These are phyloP conservation scores for Paramecium tetraurelia DNA, from an alignment of 73 alveolate species.

Conservation along the genomic window DNA sequence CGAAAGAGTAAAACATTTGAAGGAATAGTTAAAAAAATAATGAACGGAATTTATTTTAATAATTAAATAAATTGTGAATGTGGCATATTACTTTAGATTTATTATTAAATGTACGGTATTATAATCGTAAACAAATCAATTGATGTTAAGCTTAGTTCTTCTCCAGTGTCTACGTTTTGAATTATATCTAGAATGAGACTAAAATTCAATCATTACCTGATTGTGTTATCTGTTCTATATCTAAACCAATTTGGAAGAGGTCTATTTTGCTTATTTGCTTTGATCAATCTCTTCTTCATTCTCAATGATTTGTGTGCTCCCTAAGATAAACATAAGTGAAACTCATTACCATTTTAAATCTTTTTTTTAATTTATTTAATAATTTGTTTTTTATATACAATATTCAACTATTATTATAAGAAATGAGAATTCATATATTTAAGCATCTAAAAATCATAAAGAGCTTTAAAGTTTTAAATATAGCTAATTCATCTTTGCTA, in stretches of 20 bases:
- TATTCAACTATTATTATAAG: neutral
- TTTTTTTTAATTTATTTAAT: constrained; percentile 22
- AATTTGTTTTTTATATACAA: neutral
- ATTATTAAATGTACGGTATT: neutral
- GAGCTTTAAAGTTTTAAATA: too few relatives aligned
- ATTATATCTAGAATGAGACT: constrained; percentile 72
- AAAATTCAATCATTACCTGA: constrained; percentile 69
- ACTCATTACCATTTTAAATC: constrained; percentile 34
- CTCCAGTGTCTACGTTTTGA: constrained; percentile 97
- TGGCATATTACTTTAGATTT: neutral
- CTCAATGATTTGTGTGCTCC: constrained; percentile 79
- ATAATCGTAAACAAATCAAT: constrained; percentile 46
- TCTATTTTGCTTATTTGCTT: constrained; percentile 91
- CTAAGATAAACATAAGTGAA: constrained; percentile 41
- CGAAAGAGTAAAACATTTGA: neutral
- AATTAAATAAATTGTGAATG: neutral
- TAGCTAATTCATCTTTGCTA: too few relatives aligned
- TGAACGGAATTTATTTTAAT: neutral
- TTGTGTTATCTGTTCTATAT: constrained; percentile 89
- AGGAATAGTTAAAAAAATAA: neutral
- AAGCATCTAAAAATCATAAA: neutral
- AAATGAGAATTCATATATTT: neutral
- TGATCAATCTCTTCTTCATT: constrained; percentile 86
- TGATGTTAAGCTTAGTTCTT: constrained; percentile 92
- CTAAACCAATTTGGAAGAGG: constrained; percentile 97